Evolutionary conservation across 1,139 yeast genomes (phyloP).

Genomic region (Arxiozyma slooffiae): DNA sequence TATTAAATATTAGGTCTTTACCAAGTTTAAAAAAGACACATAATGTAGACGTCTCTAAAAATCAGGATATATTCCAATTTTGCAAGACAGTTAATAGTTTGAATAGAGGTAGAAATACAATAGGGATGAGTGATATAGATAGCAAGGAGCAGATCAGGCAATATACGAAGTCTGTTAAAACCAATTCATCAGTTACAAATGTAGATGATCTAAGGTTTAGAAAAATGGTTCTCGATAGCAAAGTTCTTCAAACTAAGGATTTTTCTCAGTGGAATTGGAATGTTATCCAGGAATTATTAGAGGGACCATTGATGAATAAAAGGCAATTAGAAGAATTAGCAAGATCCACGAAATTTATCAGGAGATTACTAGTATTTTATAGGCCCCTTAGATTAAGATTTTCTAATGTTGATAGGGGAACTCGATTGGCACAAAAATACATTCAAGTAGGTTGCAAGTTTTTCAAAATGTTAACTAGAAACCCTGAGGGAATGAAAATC

Average conservation of each 20-base stretch:
- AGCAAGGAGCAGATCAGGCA: conserved; percentile 26
- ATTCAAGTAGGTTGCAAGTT: conserved; percentile 66
- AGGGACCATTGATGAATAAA: conserved; percentile 70
- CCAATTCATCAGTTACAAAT: conserved; percentile 38
- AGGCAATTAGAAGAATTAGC: conserved; percentile 67
- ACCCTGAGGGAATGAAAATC: conserved; percentile 56
- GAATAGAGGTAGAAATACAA: conserved; percentile 32
- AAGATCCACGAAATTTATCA: conserved; percentile 75
- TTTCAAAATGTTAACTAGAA: conserved; percentile 54
- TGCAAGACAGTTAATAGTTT: conserved; percentile 39
- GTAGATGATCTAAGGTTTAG: conserved; percentile 68
- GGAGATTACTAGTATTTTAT: conserved; percentile 74
- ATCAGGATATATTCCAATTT: conserved; percentile 34
- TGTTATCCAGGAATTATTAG: conserved; percentile 53
- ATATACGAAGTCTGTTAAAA: conserved; percentile 36
- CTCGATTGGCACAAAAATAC: conserved; percentile 43
- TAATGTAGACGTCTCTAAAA: conserved; percentile 11
- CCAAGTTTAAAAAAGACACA: conserved; percentile 8
- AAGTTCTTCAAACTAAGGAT: conserved; percentile 67
- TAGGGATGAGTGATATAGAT: conserved; percentile 27
- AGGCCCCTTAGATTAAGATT: conserved; percentile 86
- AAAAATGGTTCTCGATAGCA: conserved; percentile 55
- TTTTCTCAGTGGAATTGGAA: conserved; percentile 87
- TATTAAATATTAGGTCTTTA: conserved; percentile 30
- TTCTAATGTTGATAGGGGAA: conserved; percentile 47